Conservation (phyloP, 495 filamentous ascomycete genomes). For the Aspergillus olivimuriae region DNA sequence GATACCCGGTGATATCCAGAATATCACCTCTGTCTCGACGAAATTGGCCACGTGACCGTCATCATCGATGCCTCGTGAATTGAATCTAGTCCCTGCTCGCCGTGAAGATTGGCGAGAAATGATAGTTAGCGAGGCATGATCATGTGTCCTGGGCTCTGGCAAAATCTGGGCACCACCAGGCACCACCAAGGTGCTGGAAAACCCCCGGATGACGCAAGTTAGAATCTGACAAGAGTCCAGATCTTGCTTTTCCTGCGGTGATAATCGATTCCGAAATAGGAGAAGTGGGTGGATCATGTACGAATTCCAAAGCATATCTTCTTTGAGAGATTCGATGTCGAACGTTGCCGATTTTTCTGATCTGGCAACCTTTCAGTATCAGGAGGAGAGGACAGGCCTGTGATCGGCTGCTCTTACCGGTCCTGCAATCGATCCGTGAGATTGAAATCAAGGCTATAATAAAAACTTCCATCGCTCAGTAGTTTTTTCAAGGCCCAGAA, state of each 20-base stretch:
- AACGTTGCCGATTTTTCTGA: slow-evolving; percentile 51
- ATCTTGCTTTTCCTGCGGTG: slow-evolving; percentile 60
- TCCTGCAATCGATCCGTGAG: slow-evolving; percentile 91
- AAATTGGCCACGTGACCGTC: slow-evolving; percentile 96
- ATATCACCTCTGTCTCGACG: slow-evolving; percentile 60
- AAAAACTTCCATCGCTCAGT: slow-evolving; percentile 90
- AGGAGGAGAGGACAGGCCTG: no score
- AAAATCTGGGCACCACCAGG: slow-evolving; percentile 56
- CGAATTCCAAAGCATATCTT: slow-evolving; percentile 92
- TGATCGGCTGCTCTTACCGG: slow-evolving; percentile 60
- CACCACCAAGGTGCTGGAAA: slow-evolving; percentile 76
- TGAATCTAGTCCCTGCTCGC: slow-evolving; percentile 92
- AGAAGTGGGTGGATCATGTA: slow-evolving; percentile 95
- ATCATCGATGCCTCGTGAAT: slow-evolving; percentile 93
- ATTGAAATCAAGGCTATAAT: slow-evolving; percentile 96
- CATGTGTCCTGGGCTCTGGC: slow-evolving; percentile 46
- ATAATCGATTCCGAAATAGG: slow-evolving; percentile 74
- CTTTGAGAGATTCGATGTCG: slow-evolving; percentile 78
- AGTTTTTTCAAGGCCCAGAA: slow-evolving; percentile 86
- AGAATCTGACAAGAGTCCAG: slow-evolving; percentile 82
- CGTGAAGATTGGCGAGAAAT: slow-evolving; percentile 89
- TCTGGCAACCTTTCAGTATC: slow-evolving; percentile 41
- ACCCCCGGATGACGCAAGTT: slow-evolving; percentile 90
- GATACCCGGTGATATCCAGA: slow-evolving; percentile 66
- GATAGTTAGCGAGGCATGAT: slow-evolving; percentile 76